These are phyloP conservation scores for Ganoderma lucidum DNA, from an alignment of 1,284 basidiomycete genomes.

Conservation along the genomic window DNA sequence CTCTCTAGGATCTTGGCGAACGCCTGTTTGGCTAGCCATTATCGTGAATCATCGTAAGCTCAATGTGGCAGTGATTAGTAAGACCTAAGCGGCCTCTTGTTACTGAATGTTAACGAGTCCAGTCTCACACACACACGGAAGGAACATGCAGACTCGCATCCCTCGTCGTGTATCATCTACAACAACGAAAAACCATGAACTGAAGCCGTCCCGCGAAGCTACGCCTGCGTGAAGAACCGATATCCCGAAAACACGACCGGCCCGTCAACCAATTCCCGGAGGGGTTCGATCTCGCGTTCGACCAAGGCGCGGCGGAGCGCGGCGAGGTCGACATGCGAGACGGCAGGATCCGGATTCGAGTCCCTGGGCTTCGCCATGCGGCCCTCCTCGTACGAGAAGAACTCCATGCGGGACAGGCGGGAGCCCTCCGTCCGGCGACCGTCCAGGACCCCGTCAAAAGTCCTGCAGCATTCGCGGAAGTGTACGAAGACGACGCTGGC, in stretches of 20 bases:
- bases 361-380: neutral
- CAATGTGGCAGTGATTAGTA: neutral
- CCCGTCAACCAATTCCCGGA: neutral
- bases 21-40: slow-evolving; percentile 38
- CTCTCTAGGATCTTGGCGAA: slow-evolving; percentile 55
- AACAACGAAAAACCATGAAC: neutral
- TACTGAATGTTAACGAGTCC: no score
- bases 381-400: neutral
- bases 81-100: no score
- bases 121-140: no score
- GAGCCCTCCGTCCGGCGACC: neutral
- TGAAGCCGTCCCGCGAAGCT: neutral
- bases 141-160: no score
- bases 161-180: neutral
- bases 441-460: neutral
- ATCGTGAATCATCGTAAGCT: neutral
- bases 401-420: neutral
- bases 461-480: neutral
- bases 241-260: slow-evolving; percentile 1
- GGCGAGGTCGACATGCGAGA: neutral
- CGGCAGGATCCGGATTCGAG: neutral
- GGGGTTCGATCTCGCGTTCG: neutral
- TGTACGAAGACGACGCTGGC: no score
- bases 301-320: neutral
- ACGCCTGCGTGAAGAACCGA: neutral